Evolutionary conservation across 1,284 basidiomycete species (phyloP), one percentile per base, ranked within the genome.

Genomic region (Naganishia sp.): DNA sequence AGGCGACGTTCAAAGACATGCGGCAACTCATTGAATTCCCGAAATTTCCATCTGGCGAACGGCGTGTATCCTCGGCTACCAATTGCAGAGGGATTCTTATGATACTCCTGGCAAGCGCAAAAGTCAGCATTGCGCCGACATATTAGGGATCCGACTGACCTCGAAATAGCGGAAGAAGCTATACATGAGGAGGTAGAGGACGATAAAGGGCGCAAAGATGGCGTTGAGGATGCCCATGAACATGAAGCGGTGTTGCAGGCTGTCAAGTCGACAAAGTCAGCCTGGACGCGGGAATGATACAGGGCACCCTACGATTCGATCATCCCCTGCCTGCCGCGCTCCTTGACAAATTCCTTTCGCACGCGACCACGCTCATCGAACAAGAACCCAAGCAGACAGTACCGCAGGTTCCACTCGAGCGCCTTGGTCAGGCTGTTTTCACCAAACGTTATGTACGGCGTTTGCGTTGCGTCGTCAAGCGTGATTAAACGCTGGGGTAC

Each of bases 101-200:
- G 95, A 75, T 97, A 98, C 83, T 99, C 94, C 93, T 96, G 70
- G n/a, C 46, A 15, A n/a, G 32, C 69, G 51, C 18, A 25, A 39
- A n/a, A 35, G 42, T 50, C n/a, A 57, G 42, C 32, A 31, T 10
- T 39, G 41, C 3, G 35, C 2, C 35, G 35, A 39, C 35, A 13
- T 6, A 9, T 39, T 6, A 9, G 7, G 7, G 13, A 39, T 25
- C 32, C 10, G 32, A 75, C 85, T 64, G 60, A 92, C 93, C 83
- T 98, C 95, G 72, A 99, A 99, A 79, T 99, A 99, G 17, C 94
- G 90, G 84, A 99, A 99, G 85, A 99, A 99, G 0, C 94, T 98
- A 78, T 96, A 99, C 86, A 97, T 89, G 51, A 97, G 79, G 51
- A 97, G 85, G 79, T 98, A 99, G n/a, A 94, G 81, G 42, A 99